phyloP scores from a whole-genome alignment of 2,329 filamentous ascomycete species.

The Penicillium sp. region DNA sequence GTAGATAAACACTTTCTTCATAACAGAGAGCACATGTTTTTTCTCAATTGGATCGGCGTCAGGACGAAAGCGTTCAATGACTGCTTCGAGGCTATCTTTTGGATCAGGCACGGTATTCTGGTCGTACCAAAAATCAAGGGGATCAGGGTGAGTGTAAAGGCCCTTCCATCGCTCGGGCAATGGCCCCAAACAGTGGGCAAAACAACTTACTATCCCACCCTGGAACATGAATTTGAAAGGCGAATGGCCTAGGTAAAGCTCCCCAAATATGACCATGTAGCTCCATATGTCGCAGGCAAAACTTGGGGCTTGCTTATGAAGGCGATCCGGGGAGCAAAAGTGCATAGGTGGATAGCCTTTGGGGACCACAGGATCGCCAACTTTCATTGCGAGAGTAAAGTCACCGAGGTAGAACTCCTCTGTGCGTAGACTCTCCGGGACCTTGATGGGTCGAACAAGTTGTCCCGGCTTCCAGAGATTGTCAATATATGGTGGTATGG shows the following conservation, averaged over 20 bases:
- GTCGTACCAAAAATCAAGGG: slow-evolving; percentile 27
- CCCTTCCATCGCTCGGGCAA: slow-evolving; percentile 25
- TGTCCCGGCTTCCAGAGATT: slow-evolving; percentile 24
- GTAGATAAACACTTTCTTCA: slow-evolving; percentile 24
- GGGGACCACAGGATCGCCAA: slow-evolving; percentile 16
- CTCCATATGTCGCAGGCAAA: slow-evolving; percentile 30
- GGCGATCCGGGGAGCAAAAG: slow-evolving; percentile 24
- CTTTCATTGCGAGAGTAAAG: slow-evolving; percentile 25
- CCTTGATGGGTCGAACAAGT: slow-evolving; percentile 19
- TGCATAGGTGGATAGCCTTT: slow-evolving; percentile 17
- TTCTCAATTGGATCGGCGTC: slow-evolving; percentile 21
- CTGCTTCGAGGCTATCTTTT: not conserved
- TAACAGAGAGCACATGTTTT: slow-evolving; percentile 20
- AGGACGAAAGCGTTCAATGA: slow-evolving; percentile 1
- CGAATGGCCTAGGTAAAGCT: slow-evolving; percentile 21
- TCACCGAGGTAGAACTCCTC: slow-evolving; percentile 28
- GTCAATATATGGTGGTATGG: slow-evolving; percentile 20
- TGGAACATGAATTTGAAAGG: slow-evolving; percentile 18
- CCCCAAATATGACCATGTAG: slow-evolving; percentile 26
- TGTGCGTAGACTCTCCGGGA: slow-evolving; percentile 20
- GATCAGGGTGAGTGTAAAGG: slow-evolving; percentile 14
- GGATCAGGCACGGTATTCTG: slow-evolving; percentile 14
- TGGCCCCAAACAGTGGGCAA: slow-evolving; percentile 21
- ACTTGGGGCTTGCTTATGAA: slow-evolving; percentile 23
- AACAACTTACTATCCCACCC: slow-evolving; percentile 19